Evolutionary conservation across 2,329 filamentous ascomycete species (phyloP).

Genomic region (Eutypa lata): DNA sequence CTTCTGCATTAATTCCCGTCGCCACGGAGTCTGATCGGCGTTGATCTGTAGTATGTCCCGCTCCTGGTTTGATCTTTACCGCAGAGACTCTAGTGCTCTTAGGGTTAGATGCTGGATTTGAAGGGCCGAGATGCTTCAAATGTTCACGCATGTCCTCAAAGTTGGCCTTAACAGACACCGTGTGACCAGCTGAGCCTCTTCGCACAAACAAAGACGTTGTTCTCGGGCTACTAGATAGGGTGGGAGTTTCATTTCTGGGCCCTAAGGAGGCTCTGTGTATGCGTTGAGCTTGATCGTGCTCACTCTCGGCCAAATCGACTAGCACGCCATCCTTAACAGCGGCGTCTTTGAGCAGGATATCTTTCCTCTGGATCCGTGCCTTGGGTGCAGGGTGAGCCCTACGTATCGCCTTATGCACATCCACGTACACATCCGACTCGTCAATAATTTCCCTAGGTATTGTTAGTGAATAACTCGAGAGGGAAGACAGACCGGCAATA

Average conservation of each 20-base stretch:
- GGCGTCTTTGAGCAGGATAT: conserved; percentile 32
- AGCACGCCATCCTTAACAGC: conserved; percentile 31
- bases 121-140: conserved; percentile 63
- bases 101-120: conserved; percentile 63
- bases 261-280: conserved; percentile 33
- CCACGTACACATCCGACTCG: conserved; percentile 96
- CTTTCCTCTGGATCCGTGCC: conserved; percentile 49
- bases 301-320: conserved; percentile 39
- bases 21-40: conserved; percentile 18
- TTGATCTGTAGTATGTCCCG: conserved; percentile 13
- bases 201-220: conserved; percentile 59
- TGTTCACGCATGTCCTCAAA: conserved; percentile 62
- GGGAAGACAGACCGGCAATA: neutral
- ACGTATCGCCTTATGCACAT: conserved; percentile 96
- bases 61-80: conserved; percentile 62
- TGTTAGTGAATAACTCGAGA: neutral
- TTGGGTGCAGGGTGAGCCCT: conserved; percentile 83
- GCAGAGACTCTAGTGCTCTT: conserved; percentile 59
- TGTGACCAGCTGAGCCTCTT: conserved; percentile 50
- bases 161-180: conserved; percentile 57
- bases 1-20: conserved; percentile 15
- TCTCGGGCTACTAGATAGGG: conserved; percentile 45
- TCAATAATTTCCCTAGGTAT: conserved; percentile 85
- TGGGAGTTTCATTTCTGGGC: conserved; percentile 34
- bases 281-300: conserved; percentile 21